Evolutionary conservation across 805 yeast genomes (phyloP).

Genomic region (Grigorovia transvaalensis): DNA sequence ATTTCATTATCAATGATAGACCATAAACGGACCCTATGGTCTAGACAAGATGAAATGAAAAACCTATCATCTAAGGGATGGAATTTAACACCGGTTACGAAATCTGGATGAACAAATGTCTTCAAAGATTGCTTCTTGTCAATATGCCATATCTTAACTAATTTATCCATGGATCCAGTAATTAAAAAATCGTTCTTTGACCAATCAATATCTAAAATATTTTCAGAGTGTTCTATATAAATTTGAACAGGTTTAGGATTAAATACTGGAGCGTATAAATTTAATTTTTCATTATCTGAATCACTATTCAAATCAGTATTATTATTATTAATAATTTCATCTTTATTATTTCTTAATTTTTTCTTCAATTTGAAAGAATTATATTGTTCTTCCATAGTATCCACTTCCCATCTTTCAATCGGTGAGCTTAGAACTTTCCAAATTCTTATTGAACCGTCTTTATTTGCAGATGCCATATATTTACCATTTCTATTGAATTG

Average conservation of each 20-base stretch:
- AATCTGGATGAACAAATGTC: conserved; percentile 63
- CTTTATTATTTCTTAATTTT: background rate
- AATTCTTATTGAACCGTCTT: conserved; percentile 53
- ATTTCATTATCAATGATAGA: conserved; percentile 66
- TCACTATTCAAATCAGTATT: background rate
- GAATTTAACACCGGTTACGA: conserved; percentile 70
- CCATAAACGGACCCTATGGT: conserved; percentile 70
- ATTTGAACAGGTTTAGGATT: conserved; percentile 51
- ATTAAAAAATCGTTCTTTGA: conserved; percentile 73
- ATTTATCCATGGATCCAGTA: conserved; percentile 75
- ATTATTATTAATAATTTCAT: background rate
- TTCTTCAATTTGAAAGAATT: conserved; percentile 1
- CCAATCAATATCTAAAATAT: conserved; percentile 76
- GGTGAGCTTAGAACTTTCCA: conserved; percentile 78
- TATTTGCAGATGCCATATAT: conserved; percentile 76
- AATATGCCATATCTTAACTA: conserved; percentile 78
- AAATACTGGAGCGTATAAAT: conserved; percentile 64
- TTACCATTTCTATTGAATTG: conserved; percentile 73
- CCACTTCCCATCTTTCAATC: conserved; percentile 47
- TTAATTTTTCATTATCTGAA: conserved; percentile 2
- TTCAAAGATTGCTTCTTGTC: conserved; percentile 54
- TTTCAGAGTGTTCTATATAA: conserved; percentile 57
- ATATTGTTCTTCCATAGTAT: conserved; percentile 6
- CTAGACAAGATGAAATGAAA: conserved; percentile 73
- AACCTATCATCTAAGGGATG: conserved; percentile 84